Base-by-base conservation (phyloP, 2,329 filamentous ascomycete genomes). In the Venturiaceae sp. region DNA sequence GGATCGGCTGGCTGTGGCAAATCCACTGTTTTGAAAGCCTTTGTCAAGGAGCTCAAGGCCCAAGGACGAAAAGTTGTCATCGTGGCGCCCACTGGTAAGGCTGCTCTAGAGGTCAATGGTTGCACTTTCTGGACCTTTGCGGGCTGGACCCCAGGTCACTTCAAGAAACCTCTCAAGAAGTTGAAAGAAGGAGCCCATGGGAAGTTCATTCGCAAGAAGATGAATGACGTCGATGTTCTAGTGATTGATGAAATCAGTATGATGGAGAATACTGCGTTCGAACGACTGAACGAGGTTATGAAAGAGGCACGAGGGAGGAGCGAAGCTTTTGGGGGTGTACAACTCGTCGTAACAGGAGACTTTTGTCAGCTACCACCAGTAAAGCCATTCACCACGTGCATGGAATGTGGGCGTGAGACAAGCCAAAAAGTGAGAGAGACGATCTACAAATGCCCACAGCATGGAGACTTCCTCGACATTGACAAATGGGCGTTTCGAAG, bases 161-260 rank as follows among this genome's bases (percentile, higher is more conserved):
- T 77, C 62, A 79, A 78, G 58, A 68, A 68, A 36, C 62, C 72
- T 0, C 62, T 82, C 0, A 55, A 71, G 0, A 60, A 69, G 0
- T 60, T 80, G 23, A 67, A 66, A 34, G 3, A 34, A 0, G 64
- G 50, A 1, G 72, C 73, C 0, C 66, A 69, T 26, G 70, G 67
- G 8, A 70, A 70, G 9, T 65, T 68, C 2, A 65, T 73, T 0
- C 67, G 62, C 23, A 65, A 71, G 1, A 71, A 77, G 0, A 67
- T 83, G 1, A 64, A 21, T 0, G 33, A 66, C 0, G 82, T 78
- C 0, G 73, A 85, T 54, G 78, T 84, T 0, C 72, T 87, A 1
- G 75, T 87, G 26, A 81, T 87, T 16, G 83, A 87, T 63, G 84
- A 87, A 67, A 81, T 87, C 59, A 83, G 79, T 61, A 87, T 87